Conservation (phyloP, 805 yeast species). For the Zygosaccharomyces lentus region DNA sequence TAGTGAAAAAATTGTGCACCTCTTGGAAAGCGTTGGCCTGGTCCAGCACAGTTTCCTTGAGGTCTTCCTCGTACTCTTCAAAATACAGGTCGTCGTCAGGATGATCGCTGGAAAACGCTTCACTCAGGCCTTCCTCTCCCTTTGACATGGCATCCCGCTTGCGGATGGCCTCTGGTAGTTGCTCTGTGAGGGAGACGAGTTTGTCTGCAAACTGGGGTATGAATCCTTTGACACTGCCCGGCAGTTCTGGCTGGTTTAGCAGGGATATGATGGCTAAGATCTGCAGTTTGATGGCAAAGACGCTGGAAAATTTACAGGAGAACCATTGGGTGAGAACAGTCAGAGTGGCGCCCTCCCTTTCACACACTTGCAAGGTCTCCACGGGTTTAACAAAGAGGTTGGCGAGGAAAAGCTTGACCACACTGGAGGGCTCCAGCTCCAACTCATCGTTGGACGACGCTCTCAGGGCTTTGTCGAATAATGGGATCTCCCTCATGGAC, state of each 20-base stretch:
- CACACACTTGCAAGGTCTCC: slow-evolving; percentile 49
- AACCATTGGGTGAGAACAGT: slow-evolving; percentile 64
- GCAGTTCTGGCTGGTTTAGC: slow-evolving; percentile 39
- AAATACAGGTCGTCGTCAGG: slow-evolving; percentile 49
- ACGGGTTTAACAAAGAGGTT: slow-evolving; percentile 59
- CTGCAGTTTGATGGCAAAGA: slow-evolving; percentile 73
- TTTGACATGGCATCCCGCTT: slow-evolving; percentile 57
- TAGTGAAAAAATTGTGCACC: slow-evolving; percentile 51
- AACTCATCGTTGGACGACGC: slow-evolving; percentile 34
- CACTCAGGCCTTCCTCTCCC: slow-evolving; percentile 42
- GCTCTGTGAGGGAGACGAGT: slow-evolving; percentile 48
- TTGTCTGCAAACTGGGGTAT: slow-evolving; percentile 49
- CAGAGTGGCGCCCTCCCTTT: slow-evolving; percentile 43
- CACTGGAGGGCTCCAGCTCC: slow-evolving; percentile 39
- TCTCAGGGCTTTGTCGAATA: slow-evolving; percentile 25
- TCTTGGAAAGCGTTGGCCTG: slow-evolving; percentile 62
- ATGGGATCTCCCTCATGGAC: slow-evolving; percentile 33
- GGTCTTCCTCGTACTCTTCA: slow-evolving; percentile 65
- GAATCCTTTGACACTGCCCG: slow-evolving; percentile 35
- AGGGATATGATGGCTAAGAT: slow-evolving; percentile 60
- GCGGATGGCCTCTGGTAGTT: slow-evolving; percentile 68
- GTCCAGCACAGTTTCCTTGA: slow-evolving; percentile 77
- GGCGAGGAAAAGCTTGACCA: slow-evolving; percentile 60
- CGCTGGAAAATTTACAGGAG: slow-evolving; percentile 52
- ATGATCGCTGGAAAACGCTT: slow-evolving; percentile 18